These are phyloP conservation scores for Dryas octopetala DNA, from an alignment of 306 rosid species.

Conservation along the genomic window DNA sequence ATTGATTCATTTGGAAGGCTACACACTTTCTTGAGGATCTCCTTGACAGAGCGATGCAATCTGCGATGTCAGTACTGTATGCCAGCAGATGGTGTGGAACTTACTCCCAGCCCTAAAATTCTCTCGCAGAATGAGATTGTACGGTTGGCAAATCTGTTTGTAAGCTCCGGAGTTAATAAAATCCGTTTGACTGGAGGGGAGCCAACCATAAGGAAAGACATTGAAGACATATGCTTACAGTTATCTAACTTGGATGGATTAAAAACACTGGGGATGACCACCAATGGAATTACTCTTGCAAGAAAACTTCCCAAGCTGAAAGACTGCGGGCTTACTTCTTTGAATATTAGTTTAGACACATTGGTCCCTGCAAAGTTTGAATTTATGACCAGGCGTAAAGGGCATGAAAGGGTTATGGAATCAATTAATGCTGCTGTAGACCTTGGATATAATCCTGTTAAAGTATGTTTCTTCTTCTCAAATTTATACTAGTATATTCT, in stretches of 20 bases:
- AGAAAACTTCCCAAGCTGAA: conserved; percentile 75
- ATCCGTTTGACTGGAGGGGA: conserved; percentile 94
- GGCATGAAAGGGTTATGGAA: conserved; percentile 76
- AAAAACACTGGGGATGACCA: conserved; percentile 69
- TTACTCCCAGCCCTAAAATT: conserved; percentile 63
- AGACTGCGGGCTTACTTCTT: conserved; percentile 72
- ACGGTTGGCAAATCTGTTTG: conserved; percentile 68
- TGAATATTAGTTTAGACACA: conserved; percentile 88
- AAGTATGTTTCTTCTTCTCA: conserved; percentile 47
- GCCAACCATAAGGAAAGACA: conserved; percentile 86
- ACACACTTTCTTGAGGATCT: conserved; percentile 90
- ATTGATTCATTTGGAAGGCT: conserved; percentile 93
- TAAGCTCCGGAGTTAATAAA: conserved; percentile 74
- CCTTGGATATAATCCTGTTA: conserved; percentile 86
- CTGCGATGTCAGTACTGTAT: conserved; percentile 88
- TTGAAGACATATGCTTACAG: conserved; percentile 75
- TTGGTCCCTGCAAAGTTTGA: conserved; percentile 88
- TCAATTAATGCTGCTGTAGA: conserved; percentile 72
- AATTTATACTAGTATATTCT: conserved; percentile 2
- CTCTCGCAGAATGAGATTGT: conserved; percentile 61
- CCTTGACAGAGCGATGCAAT: conserved; percentile 92
- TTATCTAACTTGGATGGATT: conserved; percentile 76
- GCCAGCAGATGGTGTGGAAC: conserved; percentile 92
- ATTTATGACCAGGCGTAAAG: conserved; percentile 87
- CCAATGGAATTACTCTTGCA: conserved; percentile 72